A percentile compares a stretch with the other conserved stretches of the same genome.
Evolutionary conservation across 2,329 filamentous ascomycete species (phyloP).

Genomic region (Cladosporium velox): DNA sequence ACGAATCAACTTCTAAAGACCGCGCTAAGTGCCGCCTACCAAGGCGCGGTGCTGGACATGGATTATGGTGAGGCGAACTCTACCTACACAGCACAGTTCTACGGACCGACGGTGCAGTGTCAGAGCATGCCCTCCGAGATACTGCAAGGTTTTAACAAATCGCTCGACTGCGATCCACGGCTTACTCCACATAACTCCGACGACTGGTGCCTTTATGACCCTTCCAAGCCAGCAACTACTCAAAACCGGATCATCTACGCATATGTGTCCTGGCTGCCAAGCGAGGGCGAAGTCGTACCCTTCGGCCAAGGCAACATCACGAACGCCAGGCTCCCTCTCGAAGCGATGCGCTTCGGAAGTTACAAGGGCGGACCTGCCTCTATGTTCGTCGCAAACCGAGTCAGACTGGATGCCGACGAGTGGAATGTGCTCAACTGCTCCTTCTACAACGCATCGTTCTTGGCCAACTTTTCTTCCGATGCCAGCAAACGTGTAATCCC

Average conservation of each 20-base stretch:
- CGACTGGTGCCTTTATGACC: background rate
- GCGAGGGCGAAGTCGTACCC: background rate
- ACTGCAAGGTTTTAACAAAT: background rate
- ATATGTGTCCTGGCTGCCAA: background rate
- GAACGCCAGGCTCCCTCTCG: background rate
- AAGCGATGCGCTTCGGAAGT: background rate
- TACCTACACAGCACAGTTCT: background rate
- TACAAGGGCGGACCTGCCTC: background rate
- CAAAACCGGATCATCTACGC: background rate
- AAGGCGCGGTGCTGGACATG: background rate
- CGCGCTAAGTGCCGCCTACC: background rate
- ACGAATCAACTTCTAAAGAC: background rate
- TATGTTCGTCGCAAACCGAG: background rate
- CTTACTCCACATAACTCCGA: background rate
- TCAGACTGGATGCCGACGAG: background rate
- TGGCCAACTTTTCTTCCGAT: background rate
- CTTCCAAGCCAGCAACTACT: background rate
- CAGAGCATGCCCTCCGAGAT: background rate
- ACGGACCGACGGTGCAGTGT: background rate
- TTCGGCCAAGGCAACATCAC: background rate
- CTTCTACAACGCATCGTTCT: background rate
- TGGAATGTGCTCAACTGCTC: constrained; percentile 6
- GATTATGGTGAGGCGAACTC: background rate
- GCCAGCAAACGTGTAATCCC: background rate
- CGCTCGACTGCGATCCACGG: background rate